phyloP scores from a whole-genome alignment of 176 grass and related monocot species.

The Oryza coarctata region DNA sequence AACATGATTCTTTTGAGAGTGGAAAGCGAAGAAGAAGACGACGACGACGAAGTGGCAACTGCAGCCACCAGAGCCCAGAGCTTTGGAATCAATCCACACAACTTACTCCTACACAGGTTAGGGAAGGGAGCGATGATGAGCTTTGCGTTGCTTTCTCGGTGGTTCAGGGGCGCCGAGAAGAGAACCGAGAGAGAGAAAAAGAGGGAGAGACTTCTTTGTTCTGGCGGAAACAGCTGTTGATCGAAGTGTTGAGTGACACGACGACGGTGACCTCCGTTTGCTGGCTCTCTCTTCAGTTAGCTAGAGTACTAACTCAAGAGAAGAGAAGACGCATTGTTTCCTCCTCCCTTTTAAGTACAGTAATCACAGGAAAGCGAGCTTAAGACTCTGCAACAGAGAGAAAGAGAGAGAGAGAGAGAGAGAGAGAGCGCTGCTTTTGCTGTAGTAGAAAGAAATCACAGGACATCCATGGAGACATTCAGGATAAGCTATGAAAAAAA shows the following conservation, averaged over 20 bases:
- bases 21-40: not conserved
- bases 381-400: too few relatives aligned
- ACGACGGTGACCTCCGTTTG: too few relatives aligned
- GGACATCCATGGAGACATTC: not conserved
- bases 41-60: not conserved
- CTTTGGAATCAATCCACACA: not conserved
- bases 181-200: not conserved
- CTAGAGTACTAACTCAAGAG: too few relatives aligned
- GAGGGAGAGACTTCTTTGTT: not conserved
- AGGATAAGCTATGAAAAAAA: not conserved
- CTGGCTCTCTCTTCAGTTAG: too few relatives aligned
- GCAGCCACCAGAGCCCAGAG: not conserved
- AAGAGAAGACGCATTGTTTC: not conserved
- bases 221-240: not conserved
- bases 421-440: too few relatives aligned
- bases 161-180: not conserved
- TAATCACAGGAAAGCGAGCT: not conserved
- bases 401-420: too few relatives aligned
- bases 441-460: not conserved
- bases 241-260: not conserved
- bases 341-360: not conserved
- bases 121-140: not conserved
- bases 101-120: too few relatives aligned
- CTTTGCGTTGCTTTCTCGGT: slow-evolving; percentile 14
- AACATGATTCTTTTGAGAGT: not conserved